Base-by-base conservation (phyloP, 208 protist genomes). In the Naegleria lovaniensis region DNA sequence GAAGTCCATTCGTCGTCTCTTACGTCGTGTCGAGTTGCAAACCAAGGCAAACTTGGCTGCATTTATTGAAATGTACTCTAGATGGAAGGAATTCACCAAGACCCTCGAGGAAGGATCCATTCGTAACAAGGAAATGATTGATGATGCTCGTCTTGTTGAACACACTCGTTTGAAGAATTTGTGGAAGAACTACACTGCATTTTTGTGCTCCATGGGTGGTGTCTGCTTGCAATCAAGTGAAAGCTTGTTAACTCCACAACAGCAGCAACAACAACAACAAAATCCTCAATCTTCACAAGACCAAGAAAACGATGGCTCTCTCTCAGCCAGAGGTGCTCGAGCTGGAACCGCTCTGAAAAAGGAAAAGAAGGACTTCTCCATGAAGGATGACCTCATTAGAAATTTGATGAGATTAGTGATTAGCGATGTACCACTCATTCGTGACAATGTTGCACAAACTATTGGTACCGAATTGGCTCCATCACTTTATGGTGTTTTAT, bases 151-250 rank as follows among this genome's bases (percentile, higher is more conserved):
- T 40, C 39, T 40, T 40, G 36, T 41, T 41, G 76, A 84, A 41
- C 9, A 84, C 39, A 40, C 29, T 84, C 33, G 36, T 84, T 84
- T 84, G 36, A 38, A 84, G 36, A 84, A 40, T 40, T 40, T 87
- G 11, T 89, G 85, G 85, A 67, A 67, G 7, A 89, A 89, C n/a
- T 89, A 89, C 29, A 89, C 85, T 9, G n/a, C 41, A 25, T 89
- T 89, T n/a, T 40, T 89, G 16, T 58, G 41, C 40, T 52, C 85
- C 0, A 67, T 89, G 25, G n/a, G 85, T 41, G 85, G 85, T 67
- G 41, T 55, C 22, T 67, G 25, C 19, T 67, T 89, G 15, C 41
- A 67, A 38, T 41, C 48, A 67, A 48, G 36, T n/a, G 48, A 89
- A 29, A 89, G 9, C 25, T 79, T 79, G 25, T 79, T 79, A 9